Conservation (phyloP, 805 yeast species). For the Kockiozyma suomiensis region DNA sequence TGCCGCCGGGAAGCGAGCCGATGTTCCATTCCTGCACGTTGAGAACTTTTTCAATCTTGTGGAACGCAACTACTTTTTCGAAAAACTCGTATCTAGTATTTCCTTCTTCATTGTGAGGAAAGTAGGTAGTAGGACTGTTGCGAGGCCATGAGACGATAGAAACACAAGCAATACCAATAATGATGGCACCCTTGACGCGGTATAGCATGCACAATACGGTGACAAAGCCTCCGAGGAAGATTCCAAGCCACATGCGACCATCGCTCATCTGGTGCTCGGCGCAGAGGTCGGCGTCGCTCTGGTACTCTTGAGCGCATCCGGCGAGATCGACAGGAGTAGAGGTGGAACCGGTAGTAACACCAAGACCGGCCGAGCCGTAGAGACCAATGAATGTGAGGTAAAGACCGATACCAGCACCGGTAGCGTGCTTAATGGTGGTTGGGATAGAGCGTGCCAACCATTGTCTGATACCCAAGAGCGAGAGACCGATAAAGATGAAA, state of each 20-base stretch:
- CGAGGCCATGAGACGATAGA: conserved; percentile 36
- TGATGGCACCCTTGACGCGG: conserved; percentile 35
- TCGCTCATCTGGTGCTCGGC: conserved; percentile 28
- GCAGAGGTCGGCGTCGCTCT: conserved; percentile 27
- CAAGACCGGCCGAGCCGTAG: conserved; percentile 35
- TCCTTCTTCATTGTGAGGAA: conserved; percentile 33
- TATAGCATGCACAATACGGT: conserved; percentile 33
- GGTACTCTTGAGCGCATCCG: conserved; percentile 34
- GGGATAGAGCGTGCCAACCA: conserved; percentile 38
- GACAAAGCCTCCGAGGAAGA: conserved; percentile 34
- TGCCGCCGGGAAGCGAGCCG: conserved; percentile 27
- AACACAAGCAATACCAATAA: conserved; percentile 33
- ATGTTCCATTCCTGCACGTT: conserved; percentile 33
- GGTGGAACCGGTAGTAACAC: conserved; percentile 32
- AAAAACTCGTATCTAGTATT: conserved; percentile 32
- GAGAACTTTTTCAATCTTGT: conserved; percentile 30
- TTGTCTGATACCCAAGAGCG: conserved; percentile 35
- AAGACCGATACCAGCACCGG: conserved; percentile 36
- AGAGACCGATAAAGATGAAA: conserved; percentile 34
- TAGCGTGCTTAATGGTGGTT: conserved; percentile 32
- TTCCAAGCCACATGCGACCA: conserved; percentile 35
- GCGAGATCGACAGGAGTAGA: conserved; percentile 34
- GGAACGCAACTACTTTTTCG: conserved; percentile 34
- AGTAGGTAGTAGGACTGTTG: conserved; percentile 28
- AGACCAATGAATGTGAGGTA: conserved; percentile 35